These are phyloP conservation scores for Amaranthus palmeri DNA, from an alignment of 148 eudicot species.

Conservation along the genomic window DNA sequence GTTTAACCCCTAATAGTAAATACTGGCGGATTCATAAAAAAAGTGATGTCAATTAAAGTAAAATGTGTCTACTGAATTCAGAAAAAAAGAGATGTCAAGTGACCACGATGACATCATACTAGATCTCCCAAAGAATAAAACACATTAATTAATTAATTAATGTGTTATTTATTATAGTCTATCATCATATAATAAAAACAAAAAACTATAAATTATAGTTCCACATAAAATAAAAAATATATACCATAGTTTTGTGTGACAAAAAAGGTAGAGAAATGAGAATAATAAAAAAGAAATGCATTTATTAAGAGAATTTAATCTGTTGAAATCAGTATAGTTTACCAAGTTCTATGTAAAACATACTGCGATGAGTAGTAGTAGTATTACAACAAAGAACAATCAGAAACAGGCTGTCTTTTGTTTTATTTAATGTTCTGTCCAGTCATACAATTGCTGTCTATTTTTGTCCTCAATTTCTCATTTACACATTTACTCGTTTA, in stretches of 20 bases:
- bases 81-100: no score
- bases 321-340: conserved; percentile 18
- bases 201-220: no score
- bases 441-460: conserved; percentile 32
- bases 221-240: neutral
- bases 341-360: conserved; percentile 13
- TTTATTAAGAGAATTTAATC: conserved; percentile 9
- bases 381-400: conserved; percentile 23
- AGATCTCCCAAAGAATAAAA: no score
- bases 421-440: conserved; percentile 35
- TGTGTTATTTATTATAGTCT: no score
- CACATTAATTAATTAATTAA: no score
- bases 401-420: conserved; percentile 39
- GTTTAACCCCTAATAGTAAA: no score
- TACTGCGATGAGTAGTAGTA: conserved; percentile 13
- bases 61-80: no score
- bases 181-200: no score
- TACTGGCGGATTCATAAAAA: no score
- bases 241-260: neutral
- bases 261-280: neutral
- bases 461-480: conserved; percentile 30
- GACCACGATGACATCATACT: no score
- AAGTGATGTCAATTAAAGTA: no score
- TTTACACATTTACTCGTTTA: neutral
- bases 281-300: neutral